phyloP scores from a whole-genome alignment of 2,329 filamentous ascomycete species.

The Colletotrichum chlorophyti region DNA sequence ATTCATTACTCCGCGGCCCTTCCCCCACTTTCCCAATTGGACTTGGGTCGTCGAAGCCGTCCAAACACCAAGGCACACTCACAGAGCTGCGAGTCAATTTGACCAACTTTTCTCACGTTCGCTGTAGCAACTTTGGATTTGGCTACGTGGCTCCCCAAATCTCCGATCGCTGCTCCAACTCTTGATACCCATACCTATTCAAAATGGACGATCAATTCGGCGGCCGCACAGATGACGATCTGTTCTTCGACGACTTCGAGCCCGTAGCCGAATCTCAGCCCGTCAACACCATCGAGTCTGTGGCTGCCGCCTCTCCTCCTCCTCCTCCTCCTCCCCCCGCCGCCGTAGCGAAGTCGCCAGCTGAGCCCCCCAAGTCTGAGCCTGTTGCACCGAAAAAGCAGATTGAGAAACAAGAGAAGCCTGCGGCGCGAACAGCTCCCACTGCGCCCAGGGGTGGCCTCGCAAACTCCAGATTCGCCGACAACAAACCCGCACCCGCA shows the following conservation, averaged over 20 bases:
- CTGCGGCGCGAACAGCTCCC: background rate
- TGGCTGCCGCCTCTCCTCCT: conserved; percentile 1
- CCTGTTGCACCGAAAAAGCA: background rate
- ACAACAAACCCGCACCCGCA: conserved; percentile 16
- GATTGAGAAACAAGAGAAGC: background rate
- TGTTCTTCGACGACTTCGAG: conserved; percentile 69
- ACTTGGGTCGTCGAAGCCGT: conserved; percentile 9
- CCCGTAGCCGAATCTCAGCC: conserved; percentile 37
- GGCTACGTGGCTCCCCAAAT: too few species aligned
- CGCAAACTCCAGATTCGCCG: conserved; percentile 18
- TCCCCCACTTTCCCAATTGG: conserved; percentile 23
- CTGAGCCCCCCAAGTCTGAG: conserved; percentile 6
- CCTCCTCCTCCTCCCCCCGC: conserved; percentile 12
- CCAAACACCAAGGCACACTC: background rate
- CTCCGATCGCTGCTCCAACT: background rate
- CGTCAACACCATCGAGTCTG: conserved; percentile 5
- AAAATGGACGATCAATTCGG: conserved; percentile 67
- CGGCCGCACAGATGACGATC: conserved; percentile 66
- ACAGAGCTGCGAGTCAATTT: conserved; percentile 13
- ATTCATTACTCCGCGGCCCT: background rate
- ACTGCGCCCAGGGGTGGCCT: conserved; percentile 16
- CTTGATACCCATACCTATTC: background rate
- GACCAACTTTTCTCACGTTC: conserved; percentile 2
- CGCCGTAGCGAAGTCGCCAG: conserved; percentile 12
- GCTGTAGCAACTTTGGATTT: background rate